These are phyloP conservation scores for Chaetomiaceae sp. DNA, from an alignment of 2,329 filamentous ascomycete species.

Conservation along the genomic window DNA sequence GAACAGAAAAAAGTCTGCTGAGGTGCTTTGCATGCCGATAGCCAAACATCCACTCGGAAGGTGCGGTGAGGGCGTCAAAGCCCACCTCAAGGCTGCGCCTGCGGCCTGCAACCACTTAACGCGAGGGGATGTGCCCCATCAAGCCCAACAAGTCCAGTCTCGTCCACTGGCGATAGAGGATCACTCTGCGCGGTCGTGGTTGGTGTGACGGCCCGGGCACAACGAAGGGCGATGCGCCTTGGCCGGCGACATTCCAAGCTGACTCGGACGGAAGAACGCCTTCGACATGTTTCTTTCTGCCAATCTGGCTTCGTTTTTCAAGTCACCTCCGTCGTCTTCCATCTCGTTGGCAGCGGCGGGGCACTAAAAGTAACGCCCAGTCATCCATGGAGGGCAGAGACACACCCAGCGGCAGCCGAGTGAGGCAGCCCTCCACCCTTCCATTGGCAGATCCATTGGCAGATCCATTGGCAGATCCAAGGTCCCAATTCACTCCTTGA, in stretches of 20 bases:
- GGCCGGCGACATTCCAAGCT: not conserved
- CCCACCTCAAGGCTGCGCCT: conserved; percentile 9
- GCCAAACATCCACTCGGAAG: conserved; percentile 19
- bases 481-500: no score
- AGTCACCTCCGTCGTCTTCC: not conserved
- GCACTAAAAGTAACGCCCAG: no score
- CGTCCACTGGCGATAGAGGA: no score
- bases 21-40: not conserved
- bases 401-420: no score
- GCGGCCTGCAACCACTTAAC: conserved; percentile 26
- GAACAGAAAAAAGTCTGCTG: conserved; percentile 7
- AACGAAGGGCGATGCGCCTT: not conserved
- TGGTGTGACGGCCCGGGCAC: conserved; percentile 1
- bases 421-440: no score
- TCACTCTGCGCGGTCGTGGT: no score
- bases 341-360: no score
- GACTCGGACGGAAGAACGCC: no score
- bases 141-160: conserved; percentile 16
- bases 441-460: no score
- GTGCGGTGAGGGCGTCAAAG: conserved; percentile 8
- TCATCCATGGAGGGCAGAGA: no score
- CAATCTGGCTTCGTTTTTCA: not conserved
- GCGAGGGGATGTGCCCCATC: no score
- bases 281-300: not conserved
- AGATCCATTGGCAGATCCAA: no score